Conservation (phyloP, 805 yeast species). For the Hanseniaspora mollemarum region DNA sequence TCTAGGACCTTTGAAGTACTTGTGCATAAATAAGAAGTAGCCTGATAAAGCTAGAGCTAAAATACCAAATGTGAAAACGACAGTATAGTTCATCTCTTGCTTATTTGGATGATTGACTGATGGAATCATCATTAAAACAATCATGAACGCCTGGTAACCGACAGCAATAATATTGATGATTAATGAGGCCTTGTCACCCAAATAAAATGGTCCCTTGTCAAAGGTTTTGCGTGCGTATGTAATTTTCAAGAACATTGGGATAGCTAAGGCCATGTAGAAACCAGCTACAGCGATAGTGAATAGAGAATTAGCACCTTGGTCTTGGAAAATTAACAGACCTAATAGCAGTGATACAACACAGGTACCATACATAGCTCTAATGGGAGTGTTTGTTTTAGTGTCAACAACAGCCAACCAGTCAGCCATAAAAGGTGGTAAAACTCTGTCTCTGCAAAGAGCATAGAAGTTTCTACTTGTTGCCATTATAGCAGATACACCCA, state of each 20-base stretch:
- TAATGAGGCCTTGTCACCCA: slow-evolving; percentile 42
- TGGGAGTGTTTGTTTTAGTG: slow-evolving; percentile 47
- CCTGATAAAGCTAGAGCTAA: slow-evolving; percentile 47
- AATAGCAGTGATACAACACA: slow-evolving; percentile 30
- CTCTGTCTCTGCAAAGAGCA: slow-evolving; percentile 70
- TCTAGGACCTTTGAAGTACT: slow-evolving; percentile 47
- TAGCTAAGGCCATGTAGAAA: slow-evolving; percentile 34
- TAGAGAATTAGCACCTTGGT: slow-evolving; percentile 36
- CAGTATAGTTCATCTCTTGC: slow-evolving; percentile 58
- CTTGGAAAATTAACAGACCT: slow-evolving; percentile 34
- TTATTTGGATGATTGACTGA: slow-evolving; percentile 28
- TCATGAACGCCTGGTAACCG: slow-evolving; percentile 41
- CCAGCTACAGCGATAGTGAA: slow-evolving; percentile 37
- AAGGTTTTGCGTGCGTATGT: slow-evolving; percentile 42
- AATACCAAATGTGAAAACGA: slow-evolving; percentile 50
- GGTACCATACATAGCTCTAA: slow-evolving; percentile 45
- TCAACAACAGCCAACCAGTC: slow-evolving; percentile 46
- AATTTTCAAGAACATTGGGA: slow-evolving; percentile 32
- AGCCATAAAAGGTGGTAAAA: slow-evolving; percentile 52
- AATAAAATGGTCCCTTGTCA: slow-evolving; percentile 54
- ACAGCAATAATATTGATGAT: slow-evolving; percentile 39
- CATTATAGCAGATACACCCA: slow-evolving; percentile 52
- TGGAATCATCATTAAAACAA: slow-evolving; percentile 55
- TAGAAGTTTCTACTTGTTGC: slow-evolving; percentile 62
- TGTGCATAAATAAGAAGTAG: slow-evolving; percentile 42